Evolutionary conservation across 2,329 filamentous ascomycete species (phyloP).

Genomic region (Paracoccidioides brasiliensis): DNA sequence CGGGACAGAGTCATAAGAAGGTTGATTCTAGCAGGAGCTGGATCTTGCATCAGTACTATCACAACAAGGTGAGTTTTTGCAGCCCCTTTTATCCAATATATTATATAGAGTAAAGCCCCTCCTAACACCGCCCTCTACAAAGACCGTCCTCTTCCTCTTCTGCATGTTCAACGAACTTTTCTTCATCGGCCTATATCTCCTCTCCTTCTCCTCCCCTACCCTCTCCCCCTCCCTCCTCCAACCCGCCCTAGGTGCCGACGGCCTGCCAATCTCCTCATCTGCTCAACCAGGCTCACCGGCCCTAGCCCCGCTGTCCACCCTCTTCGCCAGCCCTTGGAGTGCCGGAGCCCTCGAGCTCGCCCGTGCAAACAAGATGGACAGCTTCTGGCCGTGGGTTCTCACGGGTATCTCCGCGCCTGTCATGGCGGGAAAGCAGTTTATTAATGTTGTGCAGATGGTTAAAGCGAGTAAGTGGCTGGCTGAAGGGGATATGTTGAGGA

Average conservation of each 20-base stretch:
- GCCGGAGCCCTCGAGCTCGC: conserved; percentile 86
- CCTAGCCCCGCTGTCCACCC: conserved; percentile 51
- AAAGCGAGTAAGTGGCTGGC: conserved; percentile 88
- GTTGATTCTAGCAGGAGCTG: conserved; percentile 78
- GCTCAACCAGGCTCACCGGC: conserved; percentile 55
- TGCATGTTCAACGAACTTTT: conserved; percentile 89
- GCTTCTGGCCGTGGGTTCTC: conserved; percentile 63
- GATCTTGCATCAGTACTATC: conserved; percentile 91
- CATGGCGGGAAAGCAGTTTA: conserved; percentile 83
- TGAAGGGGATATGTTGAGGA: conserved; percentile 57
- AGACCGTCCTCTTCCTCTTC: conserved; percentile 84
- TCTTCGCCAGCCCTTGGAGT: conserved; percentile 83
- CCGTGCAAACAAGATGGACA: conserved; percentile 84
- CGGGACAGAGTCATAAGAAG: conserved; percentile 76
- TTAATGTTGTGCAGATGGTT: conserved; percentile 87
- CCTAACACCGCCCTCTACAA: not conserved
- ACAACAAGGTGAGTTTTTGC: conserved; percentile 64
- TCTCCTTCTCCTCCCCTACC: conserved; percentile 86
- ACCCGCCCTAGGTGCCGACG: conserved; percentile 42
- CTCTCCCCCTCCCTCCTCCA: conserved; percentile 73
- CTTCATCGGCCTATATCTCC: conserved; percentile 95
- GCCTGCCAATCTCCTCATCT: conserved; percentile 28
- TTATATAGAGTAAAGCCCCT: not conserved
- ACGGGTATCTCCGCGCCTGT: conserved; percentile 68
- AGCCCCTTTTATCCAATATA: not conserved